Conservation (phyloP, 2,329 filamentous ascomycete species). For the Cytospora mali region DNA sequence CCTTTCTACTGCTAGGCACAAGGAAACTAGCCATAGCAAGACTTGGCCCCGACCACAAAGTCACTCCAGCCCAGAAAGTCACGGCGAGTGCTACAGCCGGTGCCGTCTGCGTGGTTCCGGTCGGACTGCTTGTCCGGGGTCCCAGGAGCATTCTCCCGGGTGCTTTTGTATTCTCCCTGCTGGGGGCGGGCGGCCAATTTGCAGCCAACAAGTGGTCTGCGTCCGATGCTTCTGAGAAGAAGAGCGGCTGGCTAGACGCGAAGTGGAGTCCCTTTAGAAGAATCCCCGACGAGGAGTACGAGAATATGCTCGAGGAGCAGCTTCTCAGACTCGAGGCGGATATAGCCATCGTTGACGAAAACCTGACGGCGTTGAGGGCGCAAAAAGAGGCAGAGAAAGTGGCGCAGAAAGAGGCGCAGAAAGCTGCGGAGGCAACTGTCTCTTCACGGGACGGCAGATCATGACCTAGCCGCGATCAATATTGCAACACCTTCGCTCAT, state of each 20-base stretch:
- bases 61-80: constrained; percentile 61
- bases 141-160: constrained; percentile 56
- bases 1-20: constrained; percentile 12
- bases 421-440: background rate
- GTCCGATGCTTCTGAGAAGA: background rate
- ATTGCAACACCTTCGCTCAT: background rate
- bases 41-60: constrained; percentile 53
- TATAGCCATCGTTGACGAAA: constrained; percentile 78
- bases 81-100: constrained; percentile 73
- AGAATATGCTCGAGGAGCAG: constrained; percentile 69
- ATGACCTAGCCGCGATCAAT: background rate
- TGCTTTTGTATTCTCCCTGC: constrained; percentile 49
- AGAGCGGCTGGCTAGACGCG: constrained; percentile 51
- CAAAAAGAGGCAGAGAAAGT: constrained; percentile 10
- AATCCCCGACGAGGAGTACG: constrained; percentile 73
- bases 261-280: constrained; percentile 73
- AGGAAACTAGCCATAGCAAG: constrained; percentile 45
- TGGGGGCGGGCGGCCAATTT: constrained; percentile 39
- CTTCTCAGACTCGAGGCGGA: constrained; percentile 72
- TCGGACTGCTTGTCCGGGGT: constrained; percentile 57
- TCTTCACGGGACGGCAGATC: background rate
- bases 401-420: constrained; percentile 4
- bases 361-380: constrained; percentile 54
- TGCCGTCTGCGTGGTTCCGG: constrained; percentile 62
- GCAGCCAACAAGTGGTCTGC: constrained; percentile 29